A percentile compares a stretch with the other conserved stretches of the same genome.
Conservation (phyloP, 768 basidiomycete genomes). For the Pleurotus platypus region DNA sequence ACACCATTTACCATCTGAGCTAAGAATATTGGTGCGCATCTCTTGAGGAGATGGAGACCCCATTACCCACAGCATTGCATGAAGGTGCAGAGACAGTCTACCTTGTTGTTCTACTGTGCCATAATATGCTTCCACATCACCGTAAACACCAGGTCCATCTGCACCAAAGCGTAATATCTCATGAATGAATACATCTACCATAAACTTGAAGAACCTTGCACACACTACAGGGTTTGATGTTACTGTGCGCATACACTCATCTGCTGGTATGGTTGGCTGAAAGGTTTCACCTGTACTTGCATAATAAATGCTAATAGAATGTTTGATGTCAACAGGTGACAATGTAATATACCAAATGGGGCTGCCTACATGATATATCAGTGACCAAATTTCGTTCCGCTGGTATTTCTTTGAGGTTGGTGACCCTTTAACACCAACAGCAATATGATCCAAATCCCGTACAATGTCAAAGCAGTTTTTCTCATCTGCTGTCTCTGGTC, state of each 20-base stretch:
- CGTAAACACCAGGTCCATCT: background rate
- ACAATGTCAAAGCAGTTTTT: constrained; percentile 30
- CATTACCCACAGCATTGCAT: background rate
- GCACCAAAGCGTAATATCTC: background rate
- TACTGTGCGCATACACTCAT: background rate
- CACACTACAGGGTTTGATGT: too few relatives aligned
- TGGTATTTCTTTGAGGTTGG: background rate
- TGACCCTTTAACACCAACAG: constrained; percentile 25
- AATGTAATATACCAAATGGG: too few relatives aligned
- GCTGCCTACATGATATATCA: background rate
- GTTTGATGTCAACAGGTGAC: too few relatives aligned
- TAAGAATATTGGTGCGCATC: background rate
- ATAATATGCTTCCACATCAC: background rate
- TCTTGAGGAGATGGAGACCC: background rate
- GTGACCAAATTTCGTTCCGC: background rate
- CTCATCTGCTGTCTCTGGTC: constrained; percentile 25
- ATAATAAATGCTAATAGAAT: background rate
- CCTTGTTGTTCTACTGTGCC: background rate
- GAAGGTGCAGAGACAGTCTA: background rate
- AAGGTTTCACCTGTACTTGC: background rate
- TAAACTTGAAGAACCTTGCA: too few relatives aligned
- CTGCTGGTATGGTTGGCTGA: background rate
- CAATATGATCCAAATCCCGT: constrained; percentile 30
- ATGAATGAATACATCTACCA: background rate
- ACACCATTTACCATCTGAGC: constrained; percentile 8